phyloP scores from a whole-genome alignment of 805 yeast species.

The Candida caryicola region DNA sequence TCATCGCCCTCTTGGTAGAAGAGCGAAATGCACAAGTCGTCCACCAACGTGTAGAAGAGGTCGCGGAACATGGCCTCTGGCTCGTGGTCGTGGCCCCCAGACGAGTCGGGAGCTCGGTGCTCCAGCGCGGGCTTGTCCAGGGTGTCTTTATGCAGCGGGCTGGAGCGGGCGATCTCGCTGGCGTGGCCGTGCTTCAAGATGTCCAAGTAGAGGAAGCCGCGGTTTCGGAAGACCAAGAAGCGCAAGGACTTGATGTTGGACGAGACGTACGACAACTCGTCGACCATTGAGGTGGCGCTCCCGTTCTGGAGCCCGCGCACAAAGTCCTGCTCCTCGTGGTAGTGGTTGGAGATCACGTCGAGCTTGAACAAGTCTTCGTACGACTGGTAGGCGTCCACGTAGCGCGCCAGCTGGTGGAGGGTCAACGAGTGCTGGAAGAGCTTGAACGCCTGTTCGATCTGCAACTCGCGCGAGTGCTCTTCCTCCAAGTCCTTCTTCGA shows the following conservation, averaged over 20 bases:
- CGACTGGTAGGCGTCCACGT: constrained; percentile 46
- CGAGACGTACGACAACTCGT: constrained; percentile 46
- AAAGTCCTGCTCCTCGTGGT: constrained; percentile 37
- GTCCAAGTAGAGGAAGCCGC: constrained; percentile 68
- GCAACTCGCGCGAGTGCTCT: constrained; percentile 88
- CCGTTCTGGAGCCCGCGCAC: constrained; percentile 42
- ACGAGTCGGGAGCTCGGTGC: not conserved
- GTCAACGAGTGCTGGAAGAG: constrained; percentile 69
- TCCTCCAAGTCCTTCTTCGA: constrained; percentile 62
- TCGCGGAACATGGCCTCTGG: constrained; percentile 23
- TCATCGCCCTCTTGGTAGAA: constrained; percentile 68
- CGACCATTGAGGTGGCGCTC: constrained; percentile 27
- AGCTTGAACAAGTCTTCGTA: constrained; percentile 66
- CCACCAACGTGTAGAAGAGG: constrained; percentile 45
- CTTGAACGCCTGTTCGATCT: constrained; percentile 80
- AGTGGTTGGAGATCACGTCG: constrained; percentile 56
- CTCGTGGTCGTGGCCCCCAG: constrained; percentile 17
- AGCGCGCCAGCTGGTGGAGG: constrained; percentile 51
- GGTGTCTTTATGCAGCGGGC: constrained; percentile 10
- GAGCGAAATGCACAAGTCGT: constrained; percentile 64
- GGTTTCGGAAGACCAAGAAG: constrained; percentile 74
- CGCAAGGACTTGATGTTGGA: constrained; percentile 74
- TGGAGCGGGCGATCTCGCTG: constrained; percentile 8
- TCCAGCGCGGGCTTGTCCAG: not conserved
- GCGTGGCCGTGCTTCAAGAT: constrained; percentile 22